Evolutionary conservation across 2,329 filamentous ascomycete genomes (phyloP), one percentile per base, ranked within the genome.

Genomic region (Sclerotinia glacialis): DNA sequence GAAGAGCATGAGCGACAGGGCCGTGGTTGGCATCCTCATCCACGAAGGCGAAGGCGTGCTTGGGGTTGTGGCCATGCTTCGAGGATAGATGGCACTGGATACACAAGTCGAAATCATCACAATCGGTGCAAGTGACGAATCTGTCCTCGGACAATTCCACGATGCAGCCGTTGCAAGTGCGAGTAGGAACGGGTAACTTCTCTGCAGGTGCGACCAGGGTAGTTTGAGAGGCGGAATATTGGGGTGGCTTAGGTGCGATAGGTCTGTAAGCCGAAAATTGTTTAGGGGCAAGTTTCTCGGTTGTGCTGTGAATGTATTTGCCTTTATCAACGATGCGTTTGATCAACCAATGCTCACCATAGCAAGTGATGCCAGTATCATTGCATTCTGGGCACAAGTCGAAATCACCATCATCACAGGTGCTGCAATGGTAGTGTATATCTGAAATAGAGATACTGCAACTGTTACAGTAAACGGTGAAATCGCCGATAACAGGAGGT

Each of bases 101-200:
- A 84, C 95, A 99, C 47, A 99, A 85, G 75, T 99, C 95, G 77
- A 89, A 98, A 79, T 99, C 95, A 21, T 91, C 89, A 77, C 95
- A 99, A 26, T 83, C 80, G 9, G 81, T 84, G 83, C 95, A 99
- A 74, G 93, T 93, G 63, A 98, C 86, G 74, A 98, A 96, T 70
- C 92, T 85, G 34, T 83, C 80, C 76, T 96, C 93, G 9, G 87
- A 84, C 65, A 93, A 83, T 76, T 76, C 74, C 72, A 54, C 2
- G 72, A 90, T 85, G 76, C 88, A 91, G 72, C 81, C 85, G 78
- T 91, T 90, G 78, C 83, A 85, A 58, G 82, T 83, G n/a, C 82
- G 81, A 54, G 75, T 76, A 53, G 72, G 73, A 64, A 69, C 56
- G 23, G 59, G 58, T 56, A 71, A 65, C 28, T 72, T 70, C 53